Evolutionary conservation across 306 rosid species (phyloP), one percentile per base, ranked within the genome.

Genomic region (Medicago arabica): DNA sequence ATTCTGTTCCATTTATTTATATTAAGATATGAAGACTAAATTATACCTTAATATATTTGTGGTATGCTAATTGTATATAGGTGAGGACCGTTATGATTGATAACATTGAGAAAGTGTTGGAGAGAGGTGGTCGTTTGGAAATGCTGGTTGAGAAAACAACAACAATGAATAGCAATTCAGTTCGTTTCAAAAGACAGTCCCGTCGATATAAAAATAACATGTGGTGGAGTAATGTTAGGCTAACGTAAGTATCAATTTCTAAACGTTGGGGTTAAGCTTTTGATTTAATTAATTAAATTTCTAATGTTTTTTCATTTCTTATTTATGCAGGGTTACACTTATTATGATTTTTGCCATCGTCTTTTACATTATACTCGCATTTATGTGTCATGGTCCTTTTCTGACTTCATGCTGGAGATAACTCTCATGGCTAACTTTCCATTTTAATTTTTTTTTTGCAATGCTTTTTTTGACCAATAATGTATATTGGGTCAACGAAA

Each of bases 181-280:
- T 92, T 75, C 90, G 93, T 25, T 94, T 94, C 87, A 89, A 87
- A 77, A 92, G 89, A 69, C 93, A 94, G 68, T 87, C 97, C 61
- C 97, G 92, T 17, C 96, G 98, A 38, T 94, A 86, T 78, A 78
- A 87, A 74, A 88, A 78, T 74, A 87, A 91, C 2, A 69, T 92
- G 13, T 94, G 98, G 97, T 94, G 98, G 98, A 90, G 90, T 61
- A 94, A 94, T 64, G 88, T 87, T 77, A 90, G 92, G 85, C 88
- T 94, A 65, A 85, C 82, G 98, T 94, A 90, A 72, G 97, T 31
- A 5, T 58, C 34, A 5, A 13, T 58, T 23, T 58, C 38, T 25
- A 11, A 23, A 4, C 13, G 9, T 58, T 11, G 64, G 4, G 39
- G 9, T 58, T 14, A 16, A 61, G 19, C 41, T 61, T 61, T 14